Evolutionary conservation across 768 basidiomycete genomes (phyloP).

Genomic region (Rhodotorula sphaerocarpa): DNA sequence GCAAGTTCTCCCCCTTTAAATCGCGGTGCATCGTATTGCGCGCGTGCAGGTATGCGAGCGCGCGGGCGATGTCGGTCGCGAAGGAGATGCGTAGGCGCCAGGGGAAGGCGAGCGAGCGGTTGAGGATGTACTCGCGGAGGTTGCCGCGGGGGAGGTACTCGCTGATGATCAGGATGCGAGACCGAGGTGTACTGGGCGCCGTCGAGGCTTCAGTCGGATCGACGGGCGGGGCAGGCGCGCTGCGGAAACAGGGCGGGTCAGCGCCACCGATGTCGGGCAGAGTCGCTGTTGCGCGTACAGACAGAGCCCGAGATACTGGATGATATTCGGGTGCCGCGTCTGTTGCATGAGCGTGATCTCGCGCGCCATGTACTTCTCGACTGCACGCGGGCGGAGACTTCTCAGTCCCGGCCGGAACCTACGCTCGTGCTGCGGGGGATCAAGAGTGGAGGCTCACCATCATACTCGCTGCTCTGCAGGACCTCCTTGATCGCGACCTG

Average conservation of each 20-base stretch:
- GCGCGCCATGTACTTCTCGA: constrained; percentile 95
- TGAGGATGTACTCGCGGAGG: constrained; percentile 79
- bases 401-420: no score
- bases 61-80: constrained; percentile 85
- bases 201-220: no score
- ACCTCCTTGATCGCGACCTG: constrained; percentile 53
- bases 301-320: constrained; percentile 82
- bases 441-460: constrained; percentile 46
- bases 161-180: constrained; percentile 86
- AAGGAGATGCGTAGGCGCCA: constrained; percentile 92
- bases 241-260: neutral
- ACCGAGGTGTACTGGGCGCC: constrained; percentile 45
- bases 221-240: constrained; percentile 1
- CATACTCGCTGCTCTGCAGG: constrained; percentile 79
- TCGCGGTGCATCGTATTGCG: constrained; percentile 64
- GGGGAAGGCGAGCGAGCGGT: constrained; percentile 50
- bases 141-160: constrained; percentile 73
- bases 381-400: constrained; percentile 7
- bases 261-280: neutral
- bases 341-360: constrained; percentile 64
- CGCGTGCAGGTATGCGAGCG: constrained; percentile 94
- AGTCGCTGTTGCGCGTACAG: constrained; percentile 40
- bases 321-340: constrained; percentile 41
- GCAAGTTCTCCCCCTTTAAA: constrained; percentile 92
- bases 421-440: neutral